Evolutionary conservation across 495 filamentous ascomycete genomes (phyloP).

Genomic region (Barbatosphaeria neglecta): DNA sequence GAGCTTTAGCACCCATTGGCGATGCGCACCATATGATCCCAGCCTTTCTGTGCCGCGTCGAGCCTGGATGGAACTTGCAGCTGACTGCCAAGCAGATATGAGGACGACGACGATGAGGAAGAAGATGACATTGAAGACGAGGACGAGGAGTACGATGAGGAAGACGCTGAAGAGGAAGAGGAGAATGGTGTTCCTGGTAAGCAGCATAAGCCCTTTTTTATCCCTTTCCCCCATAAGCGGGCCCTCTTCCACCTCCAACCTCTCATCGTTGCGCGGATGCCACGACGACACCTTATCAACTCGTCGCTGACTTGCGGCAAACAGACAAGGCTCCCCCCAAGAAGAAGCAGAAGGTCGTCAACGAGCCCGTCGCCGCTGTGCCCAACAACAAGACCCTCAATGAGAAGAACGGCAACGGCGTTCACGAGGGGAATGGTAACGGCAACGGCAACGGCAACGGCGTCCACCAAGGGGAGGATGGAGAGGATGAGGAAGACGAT

Average conservation of each 20-base stretch:
- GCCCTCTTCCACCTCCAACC: not conserved
- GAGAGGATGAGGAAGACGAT: conserved; percentile 16
- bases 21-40: too few relatives aligned
- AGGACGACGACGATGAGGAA: conserved; percentile 30
- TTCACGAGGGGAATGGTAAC: conserved; percentile 10
- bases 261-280: not conserved
- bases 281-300: not conserved
- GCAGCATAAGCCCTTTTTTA: conserved; percentile 7
- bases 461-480: conserved; percentile 19
- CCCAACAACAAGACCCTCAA: conserved; percentile 18
- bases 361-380: conserved; percentile 12
- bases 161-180: conserved; percentile 15
- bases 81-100: conserved; percentile 2
- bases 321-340: conserved; percentile 31
- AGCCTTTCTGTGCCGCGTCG: too few relatives aligned
- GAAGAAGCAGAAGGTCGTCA: conserved; percentile 34
- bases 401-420: conserved; percentile 7
- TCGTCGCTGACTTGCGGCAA: not conserved
- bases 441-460: conserved; percentile 20
- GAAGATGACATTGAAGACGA: conserved; percentile 24
- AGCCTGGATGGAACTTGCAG: too few relatives aligned
- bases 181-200: conserved; percentile 18
- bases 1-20: too few relatives aligned
- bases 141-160: conserved; percentile 24
- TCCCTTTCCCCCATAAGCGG: not conserved